phyloP scores from a whole-genome alignment of 208 protist genomes.

The Trypanosomatidae sp. region DNA sequence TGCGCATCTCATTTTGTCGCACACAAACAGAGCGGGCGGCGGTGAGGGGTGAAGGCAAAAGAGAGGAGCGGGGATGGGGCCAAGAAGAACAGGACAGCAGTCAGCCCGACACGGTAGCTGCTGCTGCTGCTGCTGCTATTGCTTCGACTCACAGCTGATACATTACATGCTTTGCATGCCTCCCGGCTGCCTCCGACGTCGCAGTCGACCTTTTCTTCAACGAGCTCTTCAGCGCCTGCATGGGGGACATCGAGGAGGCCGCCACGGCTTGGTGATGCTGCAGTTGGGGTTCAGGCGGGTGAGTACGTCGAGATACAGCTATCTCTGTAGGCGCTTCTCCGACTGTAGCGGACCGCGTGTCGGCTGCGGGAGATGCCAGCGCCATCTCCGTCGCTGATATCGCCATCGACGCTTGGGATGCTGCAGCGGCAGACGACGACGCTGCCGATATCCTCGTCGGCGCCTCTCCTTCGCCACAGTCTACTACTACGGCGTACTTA shows the following conservation, averaged over 20 bases:
- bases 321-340: background rate
- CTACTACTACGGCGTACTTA: slow-evolving; percentile 69
- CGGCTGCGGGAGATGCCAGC: background rate
- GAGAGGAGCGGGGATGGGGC: background rate
- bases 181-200: slow-evolving; percentile 2
- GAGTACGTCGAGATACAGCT: background rate
- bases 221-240: slow-evolving; percentile 26
- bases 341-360: background rate
- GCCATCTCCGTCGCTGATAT: background rate
- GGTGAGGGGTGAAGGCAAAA: background rate
- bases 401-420: slow-evolving; percentile 1
- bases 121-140: background rate
- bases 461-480: slow-evolving; percentile 61
- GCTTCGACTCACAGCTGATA: slow-evolving; percentile 25
- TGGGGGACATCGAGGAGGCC: background rate
- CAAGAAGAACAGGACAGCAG: background rate
- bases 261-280: background rate
- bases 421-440: background rate
- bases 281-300: background rate
- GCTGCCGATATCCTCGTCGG: slow-evolving; percentile 11
- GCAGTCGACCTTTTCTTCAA: slow-evolving; percentile 19
- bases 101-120: background rate
- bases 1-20: background rate
- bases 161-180: slow-evolving; percentile 29
- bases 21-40: background rate